These are phyloP conservation scores for Colletotrichum costaricense DNA, from an alignment of 2,329 filamentous ascomycete species.

Conservation along the genomic window DNA sequence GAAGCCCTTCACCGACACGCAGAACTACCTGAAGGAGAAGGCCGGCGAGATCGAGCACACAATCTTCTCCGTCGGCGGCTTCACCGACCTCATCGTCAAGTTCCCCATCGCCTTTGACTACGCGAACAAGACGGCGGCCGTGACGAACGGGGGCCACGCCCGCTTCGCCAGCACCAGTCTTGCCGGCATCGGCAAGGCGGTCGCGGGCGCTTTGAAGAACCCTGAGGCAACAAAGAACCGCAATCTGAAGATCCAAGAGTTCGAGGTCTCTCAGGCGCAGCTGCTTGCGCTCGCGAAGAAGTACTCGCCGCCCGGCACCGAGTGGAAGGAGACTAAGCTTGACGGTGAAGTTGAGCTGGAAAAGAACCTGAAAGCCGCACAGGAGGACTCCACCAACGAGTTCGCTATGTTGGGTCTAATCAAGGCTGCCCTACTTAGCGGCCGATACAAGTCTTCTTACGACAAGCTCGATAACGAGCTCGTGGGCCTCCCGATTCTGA, in stretches of 20 bases:
- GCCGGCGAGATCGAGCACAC: constrained; percentile 64
- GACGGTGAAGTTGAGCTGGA: constrained; percentile 5
- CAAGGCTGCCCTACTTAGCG: not conserved
- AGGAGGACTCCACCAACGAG: constrained; percentile 10
- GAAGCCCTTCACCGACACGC: constrained; percentile 57
- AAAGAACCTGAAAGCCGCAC: not conserved
- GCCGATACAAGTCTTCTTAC: constrained; percentile 3
- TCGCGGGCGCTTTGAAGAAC: constrained; percentile 57
- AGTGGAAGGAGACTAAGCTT: constrained; percentile 18
- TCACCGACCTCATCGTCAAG: constrained; percentile 68
- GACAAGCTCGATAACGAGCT: constrained; percentile 16
- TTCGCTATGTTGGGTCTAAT: not conserved
- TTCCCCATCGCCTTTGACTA: constrained; percentile 28
- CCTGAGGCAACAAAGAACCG: constrained; percentile 62
- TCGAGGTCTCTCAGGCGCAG: constrained; percentile 61
- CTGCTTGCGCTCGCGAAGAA: constrained; percentile 51
- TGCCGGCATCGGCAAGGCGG: constrained; percentile 56
- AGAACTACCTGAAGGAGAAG: constrained; percentile 53
- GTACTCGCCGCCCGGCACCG: constrained; percentile 18
- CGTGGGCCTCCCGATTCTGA: constrained; percentile 6
- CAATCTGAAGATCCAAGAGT: constrained; percentile 62
- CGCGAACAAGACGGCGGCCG: constrained; percentile 43
- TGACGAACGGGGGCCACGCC: constrained; percentile 61
- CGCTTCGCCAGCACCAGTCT: constrained; percentile 61
- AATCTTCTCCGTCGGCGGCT: constrained; percentile 61